Percentiles rank a stretch among this genome's conserved stretches.
These are phyloP conservation scores for Mucor mucedo DNA, from an alignment of 371 early-diverging fungal species.

Conservation along the genomic window DNA sequence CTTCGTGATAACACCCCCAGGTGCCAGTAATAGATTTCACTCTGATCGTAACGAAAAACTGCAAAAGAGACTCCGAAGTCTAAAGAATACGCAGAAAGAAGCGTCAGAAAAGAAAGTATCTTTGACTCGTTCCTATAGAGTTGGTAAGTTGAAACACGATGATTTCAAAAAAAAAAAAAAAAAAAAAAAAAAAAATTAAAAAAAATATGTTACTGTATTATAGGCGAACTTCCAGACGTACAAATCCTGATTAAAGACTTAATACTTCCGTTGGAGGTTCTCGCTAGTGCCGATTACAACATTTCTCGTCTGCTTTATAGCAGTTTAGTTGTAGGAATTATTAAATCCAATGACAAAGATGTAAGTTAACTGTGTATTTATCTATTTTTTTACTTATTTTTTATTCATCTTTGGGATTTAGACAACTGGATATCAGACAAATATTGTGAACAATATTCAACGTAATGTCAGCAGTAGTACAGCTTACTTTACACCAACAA, in stretches of 20 bases:
- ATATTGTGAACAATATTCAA: slow-evolving; percentile 36
- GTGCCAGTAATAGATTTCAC: slow-evolving; percentile 17
- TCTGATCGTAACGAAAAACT: slow-evolving; percentile 46
- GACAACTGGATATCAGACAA: slow-evolving; percentile 22
- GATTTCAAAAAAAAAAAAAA: not conserved
- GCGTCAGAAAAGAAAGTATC: slow-evolving; percentile 59
- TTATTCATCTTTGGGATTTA: not conserved
- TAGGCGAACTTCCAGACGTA: slow-evolving; percentile 81
- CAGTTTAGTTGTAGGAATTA: slow-evolving; percentile 48
- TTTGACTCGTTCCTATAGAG: slow-evolving; percentile 68
- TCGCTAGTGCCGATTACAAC: slow-evolving; percentile 69
- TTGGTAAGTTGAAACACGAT: slow-evolving; percentile 30
- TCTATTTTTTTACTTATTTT: not conserved
- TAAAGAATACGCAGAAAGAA: slow-evolving; percentile 43
- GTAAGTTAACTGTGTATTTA: slow-evolving; percentile 17
- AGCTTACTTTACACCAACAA: slow-evolving; percentile 52
- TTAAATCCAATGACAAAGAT: slow-evolving; percentile 38
- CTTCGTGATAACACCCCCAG: slow-evolving; percentile 3
- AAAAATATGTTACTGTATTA: too few relatives aligned
- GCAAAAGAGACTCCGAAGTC: slow-evolving; percentile 18
- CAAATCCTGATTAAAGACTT: slow-evolving; percentile 69
- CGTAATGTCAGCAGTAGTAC: slow-evolving; percentile 38
- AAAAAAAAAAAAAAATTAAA: too few relatives aligned
- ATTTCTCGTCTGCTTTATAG: slow-evolving; percentile 64
- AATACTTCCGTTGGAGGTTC: slow-evolving; percentile 66